These are phyloP conservation scores for Closterium sp. DNA, from an alignment of 139 green algal species.

Conservation along the genomic window DNA sequence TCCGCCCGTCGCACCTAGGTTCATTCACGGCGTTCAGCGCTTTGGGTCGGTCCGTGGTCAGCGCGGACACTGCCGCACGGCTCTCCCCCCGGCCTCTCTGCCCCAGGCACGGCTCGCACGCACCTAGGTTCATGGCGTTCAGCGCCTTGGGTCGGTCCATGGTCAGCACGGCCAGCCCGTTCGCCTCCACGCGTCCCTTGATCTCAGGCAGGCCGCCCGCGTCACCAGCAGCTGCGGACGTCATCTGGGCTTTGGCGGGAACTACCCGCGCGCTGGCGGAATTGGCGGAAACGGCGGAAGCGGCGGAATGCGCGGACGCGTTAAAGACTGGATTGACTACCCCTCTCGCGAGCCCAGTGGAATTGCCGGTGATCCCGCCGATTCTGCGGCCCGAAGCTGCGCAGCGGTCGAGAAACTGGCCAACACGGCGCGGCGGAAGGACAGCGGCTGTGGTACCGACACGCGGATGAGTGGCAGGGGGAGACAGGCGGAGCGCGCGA, in stretches of 20 bases:
- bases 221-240: not conserved
- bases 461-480: not conserved
- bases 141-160: conserved; percentile 46
- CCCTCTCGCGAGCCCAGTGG: not conserved
- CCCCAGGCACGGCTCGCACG: too few species aligned
- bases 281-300: not conserved
- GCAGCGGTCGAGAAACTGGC: not conserved
- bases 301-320: not conserved
- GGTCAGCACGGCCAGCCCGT: conserved; percentile 35
- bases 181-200: not conserved
- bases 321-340: not conserved
- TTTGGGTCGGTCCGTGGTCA: conserved; percentile 37
- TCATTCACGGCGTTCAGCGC: too few species aligned
- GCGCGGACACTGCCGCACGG: too few species aligned
- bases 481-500: not conserved
- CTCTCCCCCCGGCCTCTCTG: too few species aligned
- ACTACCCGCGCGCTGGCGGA: not conserved
- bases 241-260: not conserved
- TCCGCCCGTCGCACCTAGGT: too few species aligned
- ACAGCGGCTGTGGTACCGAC: not conserved
- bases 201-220: not conserved
- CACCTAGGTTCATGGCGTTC: conserved; percentile 51
- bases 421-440: not conserved
- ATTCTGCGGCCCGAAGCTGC: not conserved
- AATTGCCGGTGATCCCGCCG: not conserved